Evolutionary conservation across 192 early-diverging fungal species (phyloP).

Genomic region (Rhizophagus clarus): DNA sequence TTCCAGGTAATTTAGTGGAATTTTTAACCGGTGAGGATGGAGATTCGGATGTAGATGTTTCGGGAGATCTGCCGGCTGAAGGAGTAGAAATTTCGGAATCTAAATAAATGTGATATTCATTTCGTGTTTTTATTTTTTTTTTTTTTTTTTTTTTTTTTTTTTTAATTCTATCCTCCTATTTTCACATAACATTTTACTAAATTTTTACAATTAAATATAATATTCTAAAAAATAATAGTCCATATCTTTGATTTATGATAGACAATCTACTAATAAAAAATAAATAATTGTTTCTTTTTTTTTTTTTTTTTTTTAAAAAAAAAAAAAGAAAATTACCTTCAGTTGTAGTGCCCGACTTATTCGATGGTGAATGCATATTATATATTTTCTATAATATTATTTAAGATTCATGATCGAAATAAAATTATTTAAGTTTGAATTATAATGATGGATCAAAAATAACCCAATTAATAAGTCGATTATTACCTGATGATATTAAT

Average conservation of each 20-base stretch:
- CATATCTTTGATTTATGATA: neutral
- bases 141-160: neutral
- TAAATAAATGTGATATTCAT: neutral
- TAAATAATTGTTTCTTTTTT: neutral
- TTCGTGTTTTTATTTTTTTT: neutral
- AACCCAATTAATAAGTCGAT: too few relatives aligned
- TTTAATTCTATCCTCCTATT: too few relatives aligned
- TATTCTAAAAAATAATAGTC: neutral
- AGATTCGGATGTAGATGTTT: neutral
- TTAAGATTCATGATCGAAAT: too few relatives aligned
- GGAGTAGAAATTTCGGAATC: slow-evolving; percentile 4
- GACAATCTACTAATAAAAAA: neutral
- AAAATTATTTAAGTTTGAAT: too few relatives aligned
- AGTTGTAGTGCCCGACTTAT: neutral
- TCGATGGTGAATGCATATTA: neutral
- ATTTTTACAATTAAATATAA: neutral
- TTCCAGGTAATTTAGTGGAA: neutral
- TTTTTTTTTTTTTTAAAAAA: neutral
- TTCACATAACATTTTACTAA: too few relatives aligned
- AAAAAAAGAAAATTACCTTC: neutral
- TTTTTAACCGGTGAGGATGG: neutral
- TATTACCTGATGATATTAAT: too few relatives aligned
- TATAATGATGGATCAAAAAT: too few relatives aligned
- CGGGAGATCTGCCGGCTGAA: neutral
- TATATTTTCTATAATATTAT: slow-evolving; percentile 9